phyloP scores from a whole-genome alignment of 352 stramenopile species.

The Globisporangium orthogonon region DNA sequence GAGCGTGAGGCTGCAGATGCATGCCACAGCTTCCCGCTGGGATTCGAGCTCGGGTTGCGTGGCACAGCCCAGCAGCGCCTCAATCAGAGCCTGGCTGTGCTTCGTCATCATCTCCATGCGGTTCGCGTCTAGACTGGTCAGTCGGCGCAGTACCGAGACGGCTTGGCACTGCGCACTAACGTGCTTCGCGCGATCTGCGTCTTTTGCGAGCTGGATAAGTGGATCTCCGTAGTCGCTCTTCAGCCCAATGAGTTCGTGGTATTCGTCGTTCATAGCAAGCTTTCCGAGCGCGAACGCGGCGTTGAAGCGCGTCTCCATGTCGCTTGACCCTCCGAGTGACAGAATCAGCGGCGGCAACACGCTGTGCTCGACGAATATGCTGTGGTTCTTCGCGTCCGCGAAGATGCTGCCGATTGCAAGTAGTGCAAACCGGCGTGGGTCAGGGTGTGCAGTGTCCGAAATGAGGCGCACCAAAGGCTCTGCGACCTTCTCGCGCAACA shows the following conservation, averaged over 20 bases:
- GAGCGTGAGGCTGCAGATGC: conserved; percentile 84
- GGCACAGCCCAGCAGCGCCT: conserved; percentile 38
- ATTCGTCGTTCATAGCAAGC: conserved; percentile 76
- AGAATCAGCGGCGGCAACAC: conserved; percentile 68
- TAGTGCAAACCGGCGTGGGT: conserved; percentile 74
- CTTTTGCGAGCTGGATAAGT: conserved; percentile 51
- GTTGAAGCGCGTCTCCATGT: conserved; percentile 92
- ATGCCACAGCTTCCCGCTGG: conserved; percentile 86
- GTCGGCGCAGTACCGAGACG: conserved; percentile 84
- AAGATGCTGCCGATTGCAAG: conserved; percentile 85
- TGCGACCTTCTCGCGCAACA: conserved; percentile 60
- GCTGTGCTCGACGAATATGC: conserved; percentile 55
- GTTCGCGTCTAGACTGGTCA: conserved; percentile 80
- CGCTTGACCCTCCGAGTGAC: conserved; percentile 48
- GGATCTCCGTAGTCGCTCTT: conserved; percentile 39
- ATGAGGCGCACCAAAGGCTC: conserved; percentile 52
- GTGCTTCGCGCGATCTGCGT: conserved; percentile 34
- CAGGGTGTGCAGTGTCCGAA: conserved; percentile 22
- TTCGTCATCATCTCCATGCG: conserved; percentile 71
- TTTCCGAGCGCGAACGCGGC: conserved; percentile 92
- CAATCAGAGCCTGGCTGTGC: conserved; percentile 49
- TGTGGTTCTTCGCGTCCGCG: conserved; percentile 53
- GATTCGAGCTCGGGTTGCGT: conserved; percentile 66
- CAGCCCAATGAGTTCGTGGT: conserved; percentile 57
- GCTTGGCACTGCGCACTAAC: conserved; percentile 84